These are phyloP conservation scores for Megacollybia marginata DNA, from an alignment of 768 basidiomycete genomes.

Conservation along the genomic window DNA sequence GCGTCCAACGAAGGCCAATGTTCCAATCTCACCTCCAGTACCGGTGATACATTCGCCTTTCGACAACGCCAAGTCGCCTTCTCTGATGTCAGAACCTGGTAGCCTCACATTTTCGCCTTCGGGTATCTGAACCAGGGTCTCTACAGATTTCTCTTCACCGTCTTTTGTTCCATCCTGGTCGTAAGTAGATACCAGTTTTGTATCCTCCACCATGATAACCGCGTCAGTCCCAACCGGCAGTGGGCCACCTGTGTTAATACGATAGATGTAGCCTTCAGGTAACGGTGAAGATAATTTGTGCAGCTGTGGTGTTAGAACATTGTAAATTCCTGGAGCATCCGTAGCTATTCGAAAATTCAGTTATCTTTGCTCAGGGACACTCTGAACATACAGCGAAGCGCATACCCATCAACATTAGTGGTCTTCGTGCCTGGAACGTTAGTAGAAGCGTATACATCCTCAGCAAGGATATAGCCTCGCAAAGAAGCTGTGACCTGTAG, in stretches of 20 bases:
- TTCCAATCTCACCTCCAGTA: constrained; percentile 78
- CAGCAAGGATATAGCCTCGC: constrained; percentile 66
- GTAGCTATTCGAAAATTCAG: constrained; percentile 36
- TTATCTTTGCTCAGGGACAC: not conserved
- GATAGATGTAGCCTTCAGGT: constrained; percentile 48
- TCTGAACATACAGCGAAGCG: constrained; percentile 50
- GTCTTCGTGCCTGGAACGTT: constrained; percentile 59
- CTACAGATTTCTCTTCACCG: constrained; percentile 66
- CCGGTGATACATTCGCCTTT: constrained; percentile 53
- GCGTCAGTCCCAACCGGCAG: constrained; percentile 69
- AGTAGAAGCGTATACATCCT: constrained; percentile 60
- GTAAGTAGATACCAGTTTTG: constrained; percentile 53
- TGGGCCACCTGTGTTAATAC: constrained; percentile 84
- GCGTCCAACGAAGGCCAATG: constrained; percentile 71
- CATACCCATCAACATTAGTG: constrained; percentile 89
- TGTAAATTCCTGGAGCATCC: constrained; percentile 58
- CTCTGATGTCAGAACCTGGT: constrained; percentile 66
- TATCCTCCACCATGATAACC: constrained; percentile 93
- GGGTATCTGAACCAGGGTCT: constrained; percentile 55
- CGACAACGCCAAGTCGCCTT: constrained; percentile 60
- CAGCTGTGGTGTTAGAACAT: constrained; percentile 53
- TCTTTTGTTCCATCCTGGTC: constrained; percentile 12
- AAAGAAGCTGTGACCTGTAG: constrained; percentile 53
- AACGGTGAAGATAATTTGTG: constrained; percentile 41
- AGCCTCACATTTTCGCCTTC: constrained; percentile 64